Conservation (phyloP, 1,284 basidiomycete species). For the Cutaneotrichosporon dermatis region DNA sequence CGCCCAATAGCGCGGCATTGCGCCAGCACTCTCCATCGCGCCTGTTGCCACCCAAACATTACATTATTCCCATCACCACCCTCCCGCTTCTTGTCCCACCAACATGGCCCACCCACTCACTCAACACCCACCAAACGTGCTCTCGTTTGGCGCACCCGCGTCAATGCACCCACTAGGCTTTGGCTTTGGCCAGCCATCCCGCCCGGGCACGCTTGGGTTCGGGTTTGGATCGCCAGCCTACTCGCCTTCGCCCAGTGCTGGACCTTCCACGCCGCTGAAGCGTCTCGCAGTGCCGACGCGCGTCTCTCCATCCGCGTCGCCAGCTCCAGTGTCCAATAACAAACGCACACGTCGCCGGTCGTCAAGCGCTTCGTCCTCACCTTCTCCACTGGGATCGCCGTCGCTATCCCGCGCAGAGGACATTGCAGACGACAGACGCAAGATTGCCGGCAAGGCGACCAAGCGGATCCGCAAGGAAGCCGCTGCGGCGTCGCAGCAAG, state of each 20-base stretch:
- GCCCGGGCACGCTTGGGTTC: constrained; percentile 10
- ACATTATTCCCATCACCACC: not conserved
- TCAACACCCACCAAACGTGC: constrained; percentile 40
- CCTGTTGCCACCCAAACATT: not conserved
- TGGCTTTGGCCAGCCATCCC: constrained; percentile 33
- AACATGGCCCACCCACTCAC: constrained; percentile 44
- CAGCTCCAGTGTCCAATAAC: constrained; percentile 12
- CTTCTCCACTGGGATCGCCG: constrained; percentile 18
- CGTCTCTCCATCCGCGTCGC: not conserved
- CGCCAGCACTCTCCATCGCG: too few relatives aligned
- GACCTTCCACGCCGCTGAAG: constrained; percentile 11
- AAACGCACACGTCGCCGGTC: constrained; percentile 13
- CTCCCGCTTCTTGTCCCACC: not conserved
- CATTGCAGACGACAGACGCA: constrained; percentile 3
- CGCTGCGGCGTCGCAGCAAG: not conserved
- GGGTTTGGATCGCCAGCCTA: constrained; percentile 1
- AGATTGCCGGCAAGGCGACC: constrained; percentile 17
- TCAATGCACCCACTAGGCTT: constrained; percentile 39
- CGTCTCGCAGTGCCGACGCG: not conserved
- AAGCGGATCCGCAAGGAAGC: constrained; percentile 31
- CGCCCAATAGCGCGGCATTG: too few relatives aligned
- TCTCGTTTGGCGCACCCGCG: constrained; percentile 38
- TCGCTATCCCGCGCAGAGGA: constrained; percentile 14
- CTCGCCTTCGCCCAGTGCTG: not conserved
- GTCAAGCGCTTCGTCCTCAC: constrained; percentile 25